phyloP scores from a whole-genome alignment of 108 stramenopile genomes.

The Cyclotella sp. region DNA sequence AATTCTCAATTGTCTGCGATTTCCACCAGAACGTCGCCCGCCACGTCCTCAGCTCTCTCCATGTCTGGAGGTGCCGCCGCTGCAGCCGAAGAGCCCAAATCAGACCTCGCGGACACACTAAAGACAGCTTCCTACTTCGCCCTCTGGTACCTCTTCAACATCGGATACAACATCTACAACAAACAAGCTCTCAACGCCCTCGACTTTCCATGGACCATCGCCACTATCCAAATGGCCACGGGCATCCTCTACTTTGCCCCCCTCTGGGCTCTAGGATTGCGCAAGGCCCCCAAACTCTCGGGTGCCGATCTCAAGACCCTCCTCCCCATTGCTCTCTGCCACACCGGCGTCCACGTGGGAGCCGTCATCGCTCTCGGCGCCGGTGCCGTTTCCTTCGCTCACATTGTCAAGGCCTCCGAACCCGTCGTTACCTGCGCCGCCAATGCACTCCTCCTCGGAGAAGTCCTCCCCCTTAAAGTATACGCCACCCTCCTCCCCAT shows the following conservation, averaged over 20 bases:
- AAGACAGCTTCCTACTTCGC: slow-evolving; percentile 92
- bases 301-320: slow-evolving; percentile 87
- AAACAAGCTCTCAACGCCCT: slow-evolving; percentile 95
- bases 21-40: slow-evolving; percentile 17
- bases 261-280: slow-evolving; percentile 86
- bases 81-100: slow-evolving; percentile 44
- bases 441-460: slow-evolving; percentile 89
- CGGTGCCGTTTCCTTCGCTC: slow-evolving; percentile 98
- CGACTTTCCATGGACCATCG: slow-evolving; percentile 94
- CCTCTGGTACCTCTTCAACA: slow-evolving; percentile 98
- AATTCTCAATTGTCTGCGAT: not conserved
- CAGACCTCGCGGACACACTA: slow-evolving; percentile 72
- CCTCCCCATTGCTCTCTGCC: slow-evolving; percentile 94
- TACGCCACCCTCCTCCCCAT: slow-evolving; percentile 96
- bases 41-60: slow-evolving; percentile 71
- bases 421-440: slow-evolving; percentile 95
- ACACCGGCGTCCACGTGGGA: slow-evolving; percentile 96
- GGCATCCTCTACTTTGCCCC: slow-evolving; percentile 92
- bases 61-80: slow-evolving; percentile 65
- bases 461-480: slow-evolving; percentile 84
- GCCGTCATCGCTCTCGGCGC: slow-evolving; percentile 97
- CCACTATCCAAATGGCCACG: slow-evolving; percentile 95
- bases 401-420: slow-evolving; percentile 99
- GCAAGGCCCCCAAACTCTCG: slow-evolving; percentile 92
- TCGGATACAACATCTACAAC: slow-evolving; percentile 99